Percentiles rank a stretch among this genome's conserved stretches.
phyloP scores from a whole-genome alignment of 257 asterid species.

The Solanum arcanum region DNA sequence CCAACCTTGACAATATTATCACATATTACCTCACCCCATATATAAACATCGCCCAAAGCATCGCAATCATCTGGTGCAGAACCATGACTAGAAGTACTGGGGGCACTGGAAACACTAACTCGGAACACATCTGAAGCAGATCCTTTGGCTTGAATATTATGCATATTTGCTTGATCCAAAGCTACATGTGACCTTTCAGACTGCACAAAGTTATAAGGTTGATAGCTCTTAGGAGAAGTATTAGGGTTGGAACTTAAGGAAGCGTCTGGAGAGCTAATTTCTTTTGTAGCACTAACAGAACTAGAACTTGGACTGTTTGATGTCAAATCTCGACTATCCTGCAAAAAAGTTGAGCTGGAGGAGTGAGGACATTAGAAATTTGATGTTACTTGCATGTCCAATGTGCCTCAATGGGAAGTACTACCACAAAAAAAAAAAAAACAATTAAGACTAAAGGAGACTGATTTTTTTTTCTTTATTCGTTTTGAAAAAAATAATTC shows the following conservation, averaged over 20 bases:
- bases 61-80: conserved; percentile 91
- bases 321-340: conserved; percentile 9
- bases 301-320: conserved; percentile 69
- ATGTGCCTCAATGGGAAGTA: not conserved
- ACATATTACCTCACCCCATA: conserved; percentile 93
- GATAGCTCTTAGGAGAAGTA: conserved; percentile 52
- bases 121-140: conserved; percentile 78
- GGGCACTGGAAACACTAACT: conserved; percentile 93
- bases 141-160: conserved; percentile 76
- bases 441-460: not conserved
- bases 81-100: conserved; percentile 94
- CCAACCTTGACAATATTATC: conserved; percentile 64
- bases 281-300: conserved; percentile 65
- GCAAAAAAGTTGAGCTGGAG: not conserved
- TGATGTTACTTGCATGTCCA: not conserved
- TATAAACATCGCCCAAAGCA: conserved; percentile 80
- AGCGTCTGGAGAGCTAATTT: conserved; percentile 54
- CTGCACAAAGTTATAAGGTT: conserved; percentile 29
- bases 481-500: not conserved
- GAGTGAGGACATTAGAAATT: not conserved
- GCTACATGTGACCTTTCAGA: conserved; percentile 69
- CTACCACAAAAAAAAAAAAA: not conserved
- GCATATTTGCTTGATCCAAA: conserved; percentile 72
- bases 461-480: not conserved
- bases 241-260: conserved; percentile 42